Conservation (phyloP, 495 filamentous ascomycete species). For the Arthonia radiata region DNA sequence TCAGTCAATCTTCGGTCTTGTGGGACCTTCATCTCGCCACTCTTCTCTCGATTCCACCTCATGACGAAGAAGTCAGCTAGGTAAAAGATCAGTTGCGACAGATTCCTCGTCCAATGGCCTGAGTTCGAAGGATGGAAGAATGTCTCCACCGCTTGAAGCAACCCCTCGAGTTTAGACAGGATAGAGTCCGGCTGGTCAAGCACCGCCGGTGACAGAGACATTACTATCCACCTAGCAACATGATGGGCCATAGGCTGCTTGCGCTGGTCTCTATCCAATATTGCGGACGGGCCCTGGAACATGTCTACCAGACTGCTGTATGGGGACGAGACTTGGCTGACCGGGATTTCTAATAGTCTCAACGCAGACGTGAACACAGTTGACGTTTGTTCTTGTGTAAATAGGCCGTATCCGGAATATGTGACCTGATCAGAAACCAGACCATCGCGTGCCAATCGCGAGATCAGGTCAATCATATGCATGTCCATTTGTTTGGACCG, state of each 20-base stretch:
- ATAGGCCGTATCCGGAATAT: constrained; percentile 74
- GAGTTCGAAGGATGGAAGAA: constrained; percentile 98
- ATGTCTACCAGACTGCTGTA: constrained; percentile 66
- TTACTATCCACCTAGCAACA: constrained; percentile 85
- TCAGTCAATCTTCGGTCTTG: constrained; percentile 53
- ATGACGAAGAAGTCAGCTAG: constrained; percentile 92
- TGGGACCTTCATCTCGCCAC: constrained; percentile 69
- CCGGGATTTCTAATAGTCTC: constrained; percentile 78
- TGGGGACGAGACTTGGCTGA: constrained; percentile 82
- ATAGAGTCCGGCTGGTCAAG: constrained; percentile 56
- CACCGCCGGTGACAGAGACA: constrained; percentile 73
- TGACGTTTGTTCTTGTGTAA: constrained; percentile 73
- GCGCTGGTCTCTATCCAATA: constrained; percentile 72
- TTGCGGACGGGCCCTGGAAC: constrained; percentile 52
- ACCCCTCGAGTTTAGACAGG: constrained; percentile 63
- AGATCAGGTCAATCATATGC: constrained; percentile 70
- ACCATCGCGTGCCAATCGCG: constrained; percentile 62
- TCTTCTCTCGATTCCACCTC: constrained; percentile 88
- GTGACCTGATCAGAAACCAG: constrained; percentile 46
- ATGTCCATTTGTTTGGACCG: constrained; percentile 73
- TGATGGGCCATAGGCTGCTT: constrained; percentile 81
- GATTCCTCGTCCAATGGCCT: constrained; percentile 68
- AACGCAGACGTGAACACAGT: constrained; percentile 83
- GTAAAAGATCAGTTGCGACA: constrained; percentile 80
- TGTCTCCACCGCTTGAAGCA: constrained; percentile 89